Percentiles rank a stretch among this genome's conserved stretches.
Conservation (phyloP, 768 basidiomycete species). For the Suillus luteus region DNA sequence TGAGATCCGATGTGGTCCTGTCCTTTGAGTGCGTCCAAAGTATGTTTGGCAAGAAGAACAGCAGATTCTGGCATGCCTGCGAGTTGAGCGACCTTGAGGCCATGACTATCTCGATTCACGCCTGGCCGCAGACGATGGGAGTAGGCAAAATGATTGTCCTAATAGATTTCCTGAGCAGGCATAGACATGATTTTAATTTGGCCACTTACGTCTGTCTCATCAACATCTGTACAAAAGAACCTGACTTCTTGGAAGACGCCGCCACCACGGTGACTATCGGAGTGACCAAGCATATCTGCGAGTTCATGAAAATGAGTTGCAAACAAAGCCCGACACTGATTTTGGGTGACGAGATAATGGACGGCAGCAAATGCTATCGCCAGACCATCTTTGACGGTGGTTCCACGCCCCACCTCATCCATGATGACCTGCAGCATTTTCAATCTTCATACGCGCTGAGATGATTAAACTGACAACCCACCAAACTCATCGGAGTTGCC, state of each 20-base stretch:
- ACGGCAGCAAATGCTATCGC: slow-evolving; percentile 93
- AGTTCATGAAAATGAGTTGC: slow-evolving; percentile 99
- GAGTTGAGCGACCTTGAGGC: slow-evolving; percentile 83
- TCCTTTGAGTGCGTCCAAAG: slow-evolving; percentile 44
- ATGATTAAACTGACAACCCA: slow-evolving; percentile 36
- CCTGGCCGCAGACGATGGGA: slow-evolving; percentile 80
- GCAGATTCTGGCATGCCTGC: slow-evolving; percentile 78
- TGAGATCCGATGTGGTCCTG: slow-evolving; percentile 26
- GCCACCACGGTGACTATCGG: slow-evolving; percentile 39
- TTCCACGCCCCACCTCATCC: slow-evolving; percentile 99
- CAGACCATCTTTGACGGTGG: slow-evolving; percentile 87
- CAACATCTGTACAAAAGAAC: slow-evolving; percentile 90
- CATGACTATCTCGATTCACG: slow-evolving; percentile 89
- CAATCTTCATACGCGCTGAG: neutral
- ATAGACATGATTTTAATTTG: neutral
- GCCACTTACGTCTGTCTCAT: slow-evolving; percentile 67
- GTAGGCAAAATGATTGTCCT: slow-evolving; percentile 84
- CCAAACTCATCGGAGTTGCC: slow-evolving; percentile 83
- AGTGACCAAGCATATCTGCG: slow-evolving; percentile 77
- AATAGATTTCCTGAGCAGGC: slow-evolving; percentile 5
- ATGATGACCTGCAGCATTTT: slow-evolving; percentile 78
- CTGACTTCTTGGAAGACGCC: slow-evolving; percentile 62
- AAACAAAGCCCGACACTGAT: slow-evolving; percentile 84
- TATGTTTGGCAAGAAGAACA: slow-evolving; percentile 59
- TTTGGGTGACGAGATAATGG: slow-evolving; percentile 73